These are phyloP conservation scores for Colletotrichum spinosum DNA, from an alignment of 2,329 filamentous ascomycete genomes.

Conservation along the genomic window DNA sequence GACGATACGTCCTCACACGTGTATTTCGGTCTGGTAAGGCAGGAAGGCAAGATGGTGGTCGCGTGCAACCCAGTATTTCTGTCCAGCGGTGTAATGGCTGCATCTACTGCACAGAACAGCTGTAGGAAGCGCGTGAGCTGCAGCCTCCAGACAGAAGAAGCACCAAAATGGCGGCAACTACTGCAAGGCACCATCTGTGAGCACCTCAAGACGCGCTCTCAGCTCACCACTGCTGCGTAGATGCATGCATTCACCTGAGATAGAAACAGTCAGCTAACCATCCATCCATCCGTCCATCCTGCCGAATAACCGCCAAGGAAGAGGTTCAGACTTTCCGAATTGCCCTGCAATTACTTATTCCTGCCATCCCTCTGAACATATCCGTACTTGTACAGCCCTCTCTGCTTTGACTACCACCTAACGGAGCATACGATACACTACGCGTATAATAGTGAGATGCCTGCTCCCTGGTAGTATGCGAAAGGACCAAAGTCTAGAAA, in stretches of 20 bases:
- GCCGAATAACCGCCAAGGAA: conserved; percentile 18
- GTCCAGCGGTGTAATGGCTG: conserved; percentile 5
- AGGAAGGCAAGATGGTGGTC: conserved; percentile 24
- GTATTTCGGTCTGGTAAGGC: background rate
- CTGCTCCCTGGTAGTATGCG: too few species aligned
- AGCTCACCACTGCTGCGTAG: too few species aligned
- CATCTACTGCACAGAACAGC: conserved; percentile 12
- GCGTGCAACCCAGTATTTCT: conserved; percentile 27
- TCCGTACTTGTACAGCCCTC: too few species aligned
- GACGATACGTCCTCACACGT: background rate
- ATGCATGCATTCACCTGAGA: conserved; percentile 4
- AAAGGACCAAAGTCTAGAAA: conserved; percentile 13
- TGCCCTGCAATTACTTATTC: background rate
- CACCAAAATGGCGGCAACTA: conserved; percentile 31
- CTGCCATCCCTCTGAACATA: conserved; percentile 3
- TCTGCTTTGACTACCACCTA: too few species aligned
- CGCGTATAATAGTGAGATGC: background rate
- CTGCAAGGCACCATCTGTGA: conserved; percentile 37
- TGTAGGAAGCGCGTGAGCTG: conserved; percentile 31
- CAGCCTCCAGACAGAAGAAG: conserved; percentile 36
- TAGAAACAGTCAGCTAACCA: conserved; percentile 6
- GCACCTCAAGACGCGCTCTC: background rate
- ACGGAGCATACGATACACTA: background rate
- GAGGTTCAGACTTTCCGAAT: background rate
- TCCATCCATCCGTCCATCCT: conserved; percentile 6